These are phyloP conservation scores for Jamesozyma lodderae DNA, from an alignment of 805 yeast genomes.

Conservation along the genomic window DNA sequence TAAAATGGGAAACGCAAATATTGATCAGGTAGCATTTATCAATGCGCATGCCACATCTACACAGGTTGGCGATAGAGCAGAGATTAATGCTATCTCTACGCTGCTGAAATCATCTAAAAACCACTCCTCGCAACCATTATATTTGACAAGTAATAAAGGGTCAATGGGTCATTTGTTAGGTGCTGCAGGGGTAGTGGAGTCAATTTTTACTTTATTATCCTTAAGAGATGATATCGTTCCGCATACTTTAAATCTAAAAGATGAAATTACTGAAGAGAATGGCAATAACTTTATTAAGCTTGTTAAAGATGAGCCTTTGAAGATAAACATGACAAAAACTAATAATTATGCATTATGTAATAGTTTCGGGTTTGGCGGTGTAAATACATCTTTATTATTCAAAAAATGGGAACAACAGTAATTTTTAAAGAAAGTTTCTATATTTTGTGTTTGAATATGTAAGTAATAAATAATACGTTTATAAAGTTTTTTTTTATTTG, in stretches of 20 bases:
- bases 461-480: background rate
- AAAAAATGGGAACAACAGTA: conserved; percentile 32
- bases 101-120: too few relatives aligned
- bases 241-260: conserved; percentile 66
- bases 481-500: background rate
- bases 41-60: conserved; percentile 99
- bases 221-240: conserved; percentile 53
- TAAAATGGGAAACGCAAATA: conserved; percentile 38
- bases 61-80: conserved; percentile 79
- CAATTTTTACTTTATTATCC: conserved; percentile 69
- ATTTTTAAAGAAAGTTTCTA: too few relatives aligned
- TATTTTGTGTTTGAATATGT: too few relatives aligned
- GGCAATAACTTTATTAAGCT: conserved; percentile 38
- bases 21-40: conserved; percentile 55
- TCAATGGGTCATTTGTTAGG: conserved; percentile 91
- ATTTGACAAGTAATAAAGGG: conserved; percentile 79
- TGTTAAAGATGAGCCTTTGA: conserved; percentile 42
- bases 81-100: conserved; percentile 71
- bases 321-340: conserved; percentile 13
- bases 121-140: too few relatives aligned
- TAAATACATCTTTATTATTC: conserved; percentile 68
- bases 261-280: conserved; percentile 6
- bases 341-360: conserved; percentile 64
- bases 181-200: conserved; percentile 93
- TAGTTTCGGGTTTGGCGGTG: conserved; percentile 97